Conservation (phyloP, 768 basidiomycete genomes). For the Saitozyma podzolica region DNA sequence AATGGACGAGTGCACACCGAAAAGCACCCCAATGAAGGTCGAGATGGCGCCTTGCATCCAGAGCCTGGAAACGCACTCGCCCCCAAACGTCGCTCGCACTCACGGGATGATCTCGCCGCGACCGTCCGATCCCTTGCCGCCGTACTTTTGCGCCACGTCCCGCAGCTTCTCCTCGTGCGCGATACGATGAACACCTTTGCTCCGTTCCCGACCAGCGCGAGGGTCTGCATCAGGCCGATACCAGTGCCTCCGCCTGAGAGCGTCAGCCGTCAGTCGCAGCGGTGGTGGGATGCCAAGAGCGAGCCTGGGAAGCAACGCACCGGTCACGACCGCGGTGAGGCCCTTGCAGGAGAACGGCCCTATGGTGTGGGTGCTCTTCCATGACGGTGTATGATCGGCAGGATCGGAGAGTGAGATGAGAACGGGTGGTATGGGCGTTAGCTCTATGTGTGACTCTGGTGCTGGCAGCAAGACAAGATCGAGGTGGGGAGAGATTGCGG, state of each 20-base stretch:
- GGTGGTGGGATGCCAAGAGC: neutral
- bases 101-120: conserved; percentile 36
- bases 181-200: conserved; percentile 37
- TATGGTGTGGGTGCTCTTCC: conserved; percentile 32
- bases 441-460: too few relatives aligned
- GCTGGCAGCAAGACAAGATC: too few relatives aligned
- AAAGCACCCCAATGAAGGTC: too few relatives aligned
- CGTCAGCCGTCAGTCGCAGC: neutral
- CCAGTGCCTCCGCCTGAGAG: conserved; percentile 24
- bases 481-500: too few relatives aligned
- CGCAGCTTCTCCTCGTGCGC: conserved; percentile 33
- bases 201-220: conserved; percentile 37
- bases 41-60: too few relatives aligned
- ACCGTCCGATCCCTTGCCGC: conserved; percentile 24
- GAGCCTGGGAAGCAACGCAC: conserved; percentile 3
- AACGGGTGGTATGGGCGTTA: too few relatives aligned
- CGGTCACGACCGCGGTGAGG: conserved; percentile 39
- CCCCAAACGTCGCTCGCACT: too few relatives aligned
- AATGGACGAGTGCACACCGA: too few relatives aligned
- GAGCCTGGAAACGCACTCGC: too few relatives aligned
- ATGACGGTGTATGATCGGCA: conserved; percentile 4
- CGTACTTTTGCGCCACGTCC: conserved; percentile 38
- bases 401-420: too few relatives aligned
- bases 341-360: conserved; percentile 36
- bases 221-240: conserved; percentile 42